Conservation (phyloP, 495 filamentous ascomycete species). For the Lasiosphaeriaceae sp. region DNA sequence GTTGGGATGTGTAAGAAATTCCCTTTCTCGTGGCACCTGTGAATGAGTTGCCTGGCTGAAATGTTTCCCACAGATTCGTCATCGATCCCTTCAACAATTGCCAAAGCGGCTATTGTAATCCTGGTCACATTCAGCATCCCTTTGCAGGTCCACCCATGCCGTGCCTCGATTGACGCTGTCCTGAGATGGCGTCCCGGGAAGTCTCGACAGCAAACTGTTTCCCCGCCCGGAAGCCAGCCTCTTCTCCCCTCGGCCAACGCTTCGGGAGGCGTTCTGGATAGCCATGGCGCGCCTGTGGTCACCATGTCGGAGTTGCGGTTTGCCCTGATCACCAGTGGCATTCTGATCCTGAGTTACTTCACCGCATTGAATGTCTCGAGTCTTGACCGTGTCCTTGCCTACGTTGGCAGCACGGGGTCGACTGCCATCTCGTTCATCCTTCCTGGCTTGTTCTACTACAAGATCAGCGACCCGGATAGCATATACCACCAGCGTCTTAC, state of each 20-base stretch:
- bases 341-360: constrained; percentile 78
- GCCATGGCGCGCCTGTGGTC: constrained; percentile 37
- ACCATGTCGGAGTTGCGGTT: constrained; percentile 84
- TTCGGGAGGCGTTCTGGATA: constrained; percentile 18
- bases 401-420: constrained; percentile 90
- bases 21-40: not conserved
- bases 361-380: constrained; percentile 88
- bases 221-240: constrained; percentile 37
- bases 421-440: constrained; percentile 96
- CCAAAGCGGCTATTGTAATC: constrained; percentile 89
- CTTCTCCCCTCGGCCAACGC: constrained; percentile 35
- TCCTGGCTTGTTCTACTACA: constrained; percentile 96
- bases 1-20: constrained; percentile 73
- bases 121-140: constrained; percentile 97
- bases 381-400: constrained; percentile 85
- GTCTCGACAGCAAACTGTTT: constrained; percentile 30
- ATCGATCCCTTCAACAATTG: constrained; percentile 81
- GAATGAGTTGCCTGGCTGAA: constrained; percentile 3
- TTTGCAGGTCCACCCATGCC: constrained; percentile 90
- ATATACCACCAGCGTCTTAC: constrained; percentile 75
- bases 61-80: constrained; percentile 55
- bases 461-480: constrained; percentile 84
- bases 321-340: constrained; percentile 78
- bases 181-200: constrained; percentile 87
- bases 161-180: constrained; percentile 88